phyloP scores from a whole-genome alignment of 2,329 filamentous ascomycete species.

The Leptosphaerulina australis region DNA sequence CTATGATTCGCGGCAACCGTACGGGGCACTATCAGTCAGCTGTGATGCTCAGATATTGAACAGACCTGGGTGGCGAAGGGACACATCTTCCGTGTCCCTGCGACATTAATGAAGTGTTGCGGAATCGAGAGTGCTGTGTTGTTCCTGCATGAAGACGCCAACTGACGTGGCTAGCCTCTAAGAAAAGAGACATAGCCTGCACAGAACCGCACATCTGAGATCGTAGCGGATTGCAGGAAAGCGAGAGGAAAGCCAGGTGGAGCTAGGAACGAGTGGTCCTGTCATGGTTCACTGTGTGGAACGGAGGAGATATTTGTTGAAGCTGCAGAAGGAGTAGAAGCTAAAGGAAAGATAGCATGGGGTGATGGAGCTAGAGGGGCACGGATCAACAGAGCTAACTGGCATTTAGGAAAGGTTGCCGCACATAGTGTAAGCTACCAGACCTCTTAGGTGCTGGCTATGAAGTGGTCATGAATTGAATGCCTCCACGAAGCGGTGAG shows the following conservation, averaged over 20 bases:
- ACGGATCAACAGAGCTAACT: slow-evolving; percentile 22
- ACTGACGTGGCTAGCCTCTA: slow-evolving; percentile 44
- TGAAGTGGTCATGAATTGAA: slow-evolving; percentile 4
- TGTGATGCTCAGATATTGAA: slow-evolving; percentile 19
- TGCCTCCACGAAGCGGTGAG: slow-evolving; percentile 29
- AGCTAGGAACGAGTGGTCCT: slow-evolving; percentile 26
- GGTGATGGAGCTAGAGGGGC: slow-evolving; percentile 1
- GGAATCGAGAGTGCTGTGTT: slow-evolving; percentile 36
- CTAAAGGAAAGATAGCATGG: slow-evolving; percentile 12
- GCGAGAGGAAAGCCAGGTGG: slow-evolving; percentile 19
- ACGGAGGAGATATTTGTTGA: slow-evolving; percentile 20
- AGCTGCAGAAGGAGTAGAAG: slow-evolving; percentile 12
- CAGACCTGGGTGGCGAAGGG: slow-evolving; percentile 33
- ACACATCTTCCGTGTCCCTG: slow-evolving; percentile 37
- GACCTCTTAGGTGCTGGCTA: slow-evolving; percentile 16
- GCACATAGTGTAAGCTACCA: slow-evolving; percentile 11
- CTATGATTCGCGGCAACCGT: slow-evolving; percentile 28
- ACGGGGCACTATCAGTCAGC: slow-evolving; percentile 28
- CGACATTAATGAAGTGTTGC: slow-evolving; percentile 38
- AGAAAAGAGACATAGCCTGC: slow-evolving; percentile 23
- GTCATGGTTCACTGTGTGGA: slow-evolving; percentile 27
- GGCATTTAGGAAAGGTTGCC: slow-evolving; percentile 3
- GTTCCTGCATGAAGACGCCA: slow-evolving; percentile 46
- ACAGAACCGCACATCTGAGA: slow-evolving; percentile 14
- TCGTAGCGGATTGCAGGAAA: slow-evolving; percentile 22